Conservation (phyloP, 1,284 basidiomycete species). For the Cutaneotrichosporon daszewskae region DNA sequence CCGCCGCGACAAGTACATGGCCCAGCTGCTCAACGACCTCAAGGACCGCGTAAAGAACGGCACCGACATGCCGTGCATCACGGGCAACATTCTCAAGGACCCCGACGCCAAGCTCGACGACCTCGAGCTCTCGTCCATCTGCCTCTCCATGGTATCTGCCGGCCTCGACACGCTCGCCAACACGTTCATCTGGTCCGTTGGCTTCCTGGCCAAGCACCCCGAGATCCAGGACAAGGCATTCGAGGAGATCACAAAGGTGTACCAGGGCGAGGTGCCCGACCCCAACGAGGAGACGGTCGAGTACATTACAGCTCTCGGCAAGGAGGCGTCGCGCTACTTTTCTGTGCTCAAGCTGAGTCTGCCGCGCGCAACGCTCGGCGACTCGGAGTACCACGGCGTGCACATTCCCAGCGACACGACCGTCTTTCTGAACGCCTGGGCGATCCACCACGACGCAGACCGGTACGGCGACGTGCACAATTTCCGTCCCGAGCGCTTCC, state of each 20-base stretch:
- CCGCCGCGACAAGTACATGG: constrained; percentile 19
- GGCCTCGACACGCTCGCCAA: constrained; percentile 21
- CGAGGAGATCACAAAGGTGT: constrained; percentile 10
- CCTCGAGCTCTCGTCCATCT: constrained; percentile 18
- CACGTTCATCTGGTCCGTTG: constrained; percentile 19
- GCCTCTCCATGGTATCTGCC: constrained; percentile 20
- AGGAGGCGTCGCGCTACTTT: constrained; percentile 18
- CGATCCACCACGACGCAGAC: constrained; percentile 26
- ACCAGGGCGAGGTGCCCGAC: constrained; percentile 14
- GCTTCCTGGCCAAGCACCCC: constrained; percentile 18
- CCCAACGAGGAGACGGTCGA: constrained; percentile 11
- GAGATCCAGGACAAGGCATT: constrained; percentile 17
- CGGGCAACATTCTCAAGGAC: constrained; percentile 18
- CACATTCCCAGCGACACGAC: constrained; percentile 32
- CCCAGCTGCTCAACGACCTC: constrained; percentile 15
- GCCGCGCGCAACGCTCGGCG: constrained; percentile 16
- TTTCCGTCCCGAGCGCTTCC: constrained; percentile 20
- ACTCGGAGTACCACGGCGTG: constrained; percentile 27
- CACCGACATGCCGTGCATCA: constrained; percentile 19
- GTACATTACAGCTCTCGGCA: constrained; percentile 15
- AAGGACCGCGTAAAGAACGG: constrained; percentile 11
- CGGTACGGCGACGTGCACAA: constrained; percentile 16
- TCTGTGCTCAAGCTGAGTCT: constrained; percentile 19
- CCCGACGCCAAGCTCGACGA: constrained; percentile 16
- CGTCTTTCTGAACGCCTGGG: constrained; percentile 39